A percentile compares a stretch with the other conserved stretches of the same genome.
Conservation (phyloP, 768 basidiomycete genomes). For the Hemileccinum impolitum region DNA sequence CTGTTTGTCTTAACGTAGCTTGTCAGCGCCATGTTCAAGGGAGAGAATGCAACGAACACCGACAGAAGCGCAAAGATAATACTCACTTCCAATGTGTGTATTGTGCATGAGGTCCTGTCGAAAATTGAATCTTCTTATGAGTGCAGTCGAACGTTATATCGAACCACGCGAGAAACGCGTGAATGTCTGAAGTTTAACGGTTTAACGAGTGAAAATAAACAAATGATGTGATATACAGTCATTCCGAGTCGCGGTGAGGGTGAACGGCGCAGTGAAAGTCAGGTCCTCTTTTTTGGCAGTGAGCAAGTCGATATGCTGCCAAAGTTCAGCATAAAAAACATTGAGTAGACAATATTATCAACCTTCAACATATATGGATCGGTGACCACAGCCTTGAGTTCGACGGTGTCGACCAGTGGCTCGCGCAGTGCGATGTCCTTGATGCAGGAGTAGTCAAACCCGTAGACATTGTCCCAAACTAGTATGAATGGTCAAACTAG, state of each 20-base stretch:
- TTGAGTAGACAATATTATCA: conserved; percentile 9
- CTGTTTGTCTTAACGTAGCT: conserved; percentile 70
- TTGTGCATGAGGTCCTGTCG: conserved; percentile 95
- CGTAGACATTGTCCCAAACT: conserved; percentile 99
- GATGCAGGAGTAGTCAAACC: conserved; percentile 99
- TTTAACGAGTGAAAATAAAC: conserved; percentile 1
- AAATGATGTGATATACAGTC: conserved; percentile 66
- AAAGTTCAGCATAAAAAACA: conserved; percentile 5
- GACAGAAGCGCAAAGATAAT: background rate
- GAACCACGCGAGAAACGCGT: conserved; percentile 99
- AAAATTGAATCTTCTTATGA: conserved; percentile 94
- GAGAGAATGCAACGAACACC: background rate
- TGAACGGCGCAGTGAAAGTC: conserved; percentile 77
- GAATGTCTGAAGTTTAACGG: conserved; percentile 58
- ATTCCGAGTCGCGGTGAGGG: conserved; percentile 76
- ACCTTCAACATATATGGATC: conserved; percentile 90
- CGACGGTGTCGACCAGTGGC: conserved; percentile 98
- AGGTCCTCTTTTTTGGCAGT: conserved; percentile 96
- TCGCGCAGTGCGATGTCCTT: conserved; percentile 97
- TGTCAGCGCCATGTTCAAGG: conserved; percentile 1
- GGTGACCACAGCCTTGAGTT: conserved; percentile 91
- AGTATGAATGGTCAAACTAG: conserved; percentile 4
- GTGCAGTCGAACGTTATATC: conserved; percentile 94
- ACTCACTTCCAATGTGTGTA: conserved; percentile 96
- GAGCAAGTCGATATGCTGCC: conserved; percentile 80